phyloP scores from a whole-genome alignment of 2,329 filamentous ascomycete genomes.

The Dryadomyces quercivorus region DNA sequence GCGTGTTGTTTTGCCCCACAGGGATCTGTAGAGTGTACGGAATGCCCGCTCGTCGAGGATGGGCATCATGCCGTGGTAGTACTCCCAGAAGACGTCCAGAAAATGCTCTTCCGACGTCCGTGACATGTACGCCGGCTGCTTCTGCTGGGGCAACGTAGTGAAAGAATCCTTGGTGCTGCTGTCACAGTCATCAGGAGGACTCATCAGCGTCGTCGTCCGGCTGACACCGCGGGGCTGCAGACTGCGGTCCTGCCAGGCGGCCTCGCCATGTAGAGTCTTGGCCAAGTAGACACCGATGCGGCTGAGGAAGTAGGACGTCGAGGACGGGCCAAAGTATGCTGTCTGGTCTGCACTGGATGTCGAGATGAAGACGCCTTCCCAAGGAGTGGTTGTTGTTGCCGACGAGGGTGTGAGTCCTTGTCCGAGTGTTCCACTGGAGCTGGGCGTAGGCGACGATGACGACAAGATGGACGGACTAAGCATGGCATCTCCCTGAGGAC shows the following conservation, averaged over 20 bases:
- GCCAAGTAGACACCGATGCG: constrained; percentile 26
- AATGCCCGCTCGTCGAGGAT: constrained; percentile 28
- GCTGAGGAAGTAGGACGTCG: constrained; percentile 30
- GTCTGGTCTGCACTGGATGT: constrained; percentile 22
- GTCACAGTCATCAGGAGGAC: constrained; percentile 2
- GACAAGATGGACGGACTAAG: no score
- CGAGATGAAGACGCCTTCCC: constrained; percentile 23
- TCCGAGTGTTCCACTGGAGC: not conserved
- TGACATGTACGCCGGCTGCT: constrained; percentile 13
- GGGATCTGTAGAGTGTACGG: constrained; percentile 23
- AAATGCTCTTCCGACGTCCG: constrained; percentile 28
- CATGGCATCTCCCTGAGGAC: not conserved
- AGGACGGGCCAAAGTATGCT: constrained; percentile 31
- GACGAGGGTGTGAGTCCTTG: not conserved
- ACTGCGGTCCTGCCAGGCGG: constrained; percentile 4
- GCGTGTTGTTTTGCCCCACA: constrained; percentile 24
- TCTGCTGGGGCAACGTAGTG: not conserved
- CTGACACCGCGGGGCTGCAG: constrained; percentile 10
- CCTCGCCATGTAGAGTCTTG: constrained; percentile 18
- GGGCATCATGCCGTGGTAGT: constrained; percentile 22
- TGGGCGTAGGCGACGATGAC: not conserved
- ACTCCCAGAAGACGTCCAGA: constrained; percentile 27
- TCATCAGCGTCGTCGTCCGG: constrained; percentile 2
- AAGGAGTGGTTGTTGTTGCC: constrained; percentile 5
- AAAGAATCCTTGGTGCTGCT: not conserved